Conservation (phyloP, 1,284 basidiomycete species). For the Sanguinoderma infundibulare region DNA sequence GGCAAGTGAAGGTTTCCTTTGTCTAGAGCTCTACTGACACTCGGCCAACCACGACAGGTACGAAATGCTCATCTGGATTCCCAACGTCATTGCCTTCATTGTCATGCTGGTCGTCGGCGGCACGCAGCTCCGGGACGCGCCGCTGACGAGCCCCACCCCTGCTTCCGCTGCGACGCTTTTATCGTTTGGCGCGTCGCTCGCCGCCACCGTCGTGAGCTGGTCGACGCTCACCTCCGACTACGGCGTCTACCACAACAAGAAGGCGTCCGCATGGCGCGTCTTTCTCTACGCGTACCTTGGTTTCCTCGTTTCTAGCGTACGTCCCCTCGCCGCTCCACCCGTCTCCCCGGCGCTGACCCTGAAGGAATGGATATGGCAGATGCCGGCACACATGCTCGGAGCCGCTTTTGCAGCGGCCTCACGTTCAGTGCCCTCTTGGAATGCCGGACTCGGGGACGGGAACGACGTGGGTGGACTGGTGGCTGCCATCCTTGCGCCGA, state of each 20-base stretch:
- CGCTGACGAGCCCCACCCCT: conserved; percentile 32
- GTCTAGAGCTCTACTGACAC: not conserved
- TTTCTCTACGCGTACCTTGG: conserved; percentile 62
- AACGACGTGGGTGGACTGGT: conserved; percentile 58
- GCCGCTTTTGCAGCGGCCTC: conserved; percentile 64
- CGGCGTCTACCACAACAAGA: conserved; percentile 57
- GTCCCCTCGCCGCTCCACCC: conserved; percentile 25
- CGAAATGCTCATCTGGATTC: conserved; percentile 69
- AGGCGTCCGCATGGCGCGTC: conserved; percentile 46
- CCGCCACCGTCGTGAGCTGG: conserved; percentile 55
- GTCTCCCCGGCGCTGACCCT: not conserved
- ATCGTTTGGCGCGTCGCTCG: conserved; percentile 41
- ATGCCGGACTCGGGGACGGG: conserved; percentile 54
- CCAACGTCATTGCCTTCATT: conserved; percentile 68
- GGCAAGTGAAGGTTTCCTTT: conserved; percentile 34
- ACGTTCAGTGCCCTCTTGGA: conserved; percentile 64
- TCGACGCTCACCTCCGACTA: conserved; percentile 61
- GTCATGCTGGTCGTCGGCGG: conserved; percentile 65
- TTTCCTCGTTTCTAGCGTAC: conserved; percentile 59
- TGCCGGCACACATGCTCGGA: conserved; percentile 65
- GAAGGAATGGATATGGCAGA: conserved; percentile 37
- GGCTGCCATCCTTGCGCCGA: conserved; percentile 46
- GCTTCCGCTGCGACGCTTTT: conserved; percentile 35
- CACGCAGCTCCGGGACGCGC: conserved; percentile 44
- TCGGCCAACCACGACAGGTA: conserved; percentile 35